Evolutionary conservation across 495 filamentous ascomycete species (phyloP).

Genomic region (Emericellopsis terricola): DNA sequence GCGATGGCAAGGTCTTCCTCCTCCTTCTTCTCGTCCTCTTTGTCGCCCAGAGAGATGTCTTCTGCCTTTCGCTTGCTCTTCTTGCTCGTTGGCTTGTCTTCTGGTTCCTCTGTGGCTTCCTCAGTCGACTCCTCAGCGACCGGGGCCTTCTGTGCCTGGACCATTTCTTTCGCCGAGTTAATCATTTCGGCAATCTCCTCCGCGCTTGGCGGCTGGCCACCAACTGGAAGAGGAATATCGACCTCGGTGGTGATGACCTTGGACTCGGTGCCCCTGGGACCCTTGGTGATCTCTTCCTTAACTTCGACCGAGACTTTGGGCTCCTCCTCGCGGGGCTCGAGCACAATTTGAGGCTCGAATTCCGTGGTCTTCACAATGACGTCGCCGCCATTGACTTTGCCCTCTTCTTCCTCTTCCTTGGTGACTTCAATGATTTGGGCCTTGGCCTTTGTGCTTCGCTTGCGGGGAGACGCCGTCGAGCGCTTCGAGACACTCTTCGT

Average conservation of each 20-base stretch:
- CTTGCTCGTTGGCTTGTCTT: slow-evolving; percentile 19
- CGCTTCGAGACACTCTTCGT: slow-evolving; percentile 32
- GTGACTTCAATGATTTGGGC: slow-evolving; percentile 15
- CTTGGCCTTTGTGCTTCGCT: slow-evolving; percentile 43
- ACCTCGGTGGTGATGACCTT: slow-evolving; percentile 64
- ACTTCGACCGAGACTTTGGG: slow-evolving; percentile 51
- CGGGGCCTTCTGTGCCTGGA: slow-evolving; percentile 32
- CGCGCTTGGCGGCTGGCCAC: slow-evolving; percentile 50
- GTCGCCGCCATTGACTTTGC: slow-evolving; percentile 17
- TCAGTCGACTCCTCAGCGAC: neutral
- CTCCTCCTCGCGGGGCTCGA: slow-evolving; percentile 31
- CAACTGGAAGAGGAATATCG: slow-evolving; percentile 45
- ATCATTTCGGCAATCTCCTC: slow-evolving; percentile 69
- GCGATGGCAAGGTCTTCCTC: slow-evolving; percentile 35
- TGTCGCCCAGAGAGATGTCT: slow-evolving; percentile 34
- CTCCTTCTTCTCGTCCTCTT: slow-evolving; percentile 17
- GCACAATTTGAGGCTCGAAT: slow-evolving; percentile 20
- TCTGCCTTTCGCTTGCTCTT: slow-evolving; percentile 70
- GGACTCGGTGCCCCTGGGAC: slow-evolving; percentile 42
- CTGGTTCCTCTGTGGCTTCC: slow-evolving; percentile 35
- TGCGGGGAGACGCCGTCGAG: slow-evolving; percentile 41
- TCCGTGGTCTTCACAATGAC: slow-evolving; percentile 22
- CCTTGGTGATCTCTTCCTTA: slow-evolving; percentile 45
- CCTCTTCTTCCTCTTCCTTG: slow-evolving; percentile 15
- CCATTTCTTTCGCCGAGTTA: slow-evolving; percentile 75